Conservation (phyloP, 1,284 basidiomycete genomes). For the Microbotryum silenes-acaulis region DNA sequence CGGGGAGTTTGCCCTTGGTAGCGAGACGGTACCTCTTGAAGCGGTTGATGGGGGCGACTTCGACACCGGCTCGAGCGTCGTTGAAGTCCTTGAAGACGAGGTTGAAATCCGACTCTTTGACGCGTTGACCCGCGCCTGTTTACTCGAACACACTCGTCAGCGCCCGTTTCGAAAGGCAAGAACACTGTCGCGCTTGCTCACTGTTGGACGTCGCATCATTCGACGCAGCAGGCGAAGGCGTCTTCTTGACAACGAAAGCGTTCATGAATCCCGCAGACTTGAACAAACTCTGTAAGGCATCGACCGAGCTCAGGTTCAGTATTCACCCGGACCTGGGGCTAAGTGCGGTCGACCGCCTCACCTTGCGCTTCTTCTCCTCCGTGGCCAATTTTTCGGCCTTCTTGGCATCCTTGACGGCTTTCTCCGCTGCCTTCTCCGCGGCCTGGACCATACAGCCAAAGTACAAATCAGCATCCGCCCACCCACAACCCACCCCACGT, state of each 20-base stretch:
- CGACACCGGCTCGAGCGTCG: conserved; percentile 56
- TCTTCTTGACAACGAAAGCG: conserved; percentile 28
- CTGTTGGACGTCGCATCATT: not conserved
- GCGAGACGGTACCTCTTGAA: conserved; percentile 50
- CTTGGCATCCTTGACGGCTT: conserved; percentile 5
- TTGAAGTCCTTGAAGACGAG: conserved; percentile 67
- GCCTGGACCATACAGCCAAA: not conserved
- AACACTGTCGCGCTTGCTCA: too few species aligned
- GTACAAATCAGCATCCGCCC: conserved; percentile 18
- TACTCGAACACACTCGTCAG: not conserved
- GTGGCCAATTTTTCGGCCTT: conserved; percentile 15
- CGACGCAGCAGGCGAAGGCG: conserved; percentile 13
- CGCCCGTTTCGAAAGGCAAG: not conserved
- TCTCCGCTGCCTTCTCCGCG: conserved; percentile 14
- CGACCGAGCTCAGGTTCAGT: too few species aligned
- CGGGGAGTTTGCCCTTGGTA: conserved; percentile 48
- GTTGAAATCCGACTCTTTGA: conserved; percentile 55
- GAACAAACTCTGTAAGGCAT: too few species aligned
- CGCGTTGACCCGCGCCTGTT: conserved; percentile 3
- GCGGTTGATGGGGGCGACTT: conserved; percentile 62
- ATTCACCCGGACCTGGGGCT: too few species aligned
- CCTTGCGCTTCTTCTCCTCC: conserved; percentile 17
- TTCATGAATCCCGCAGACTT: conserved; percentile 2
- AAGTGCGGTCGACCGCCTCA: too few species aligned
- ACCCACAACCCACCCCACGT: too few species aligned